These are phyloP conservation scores for Penicillium italicum DNA, from an alignment of 2,329 filamentous ascomycete genomes.

Conservation along the genomic window DNA sequence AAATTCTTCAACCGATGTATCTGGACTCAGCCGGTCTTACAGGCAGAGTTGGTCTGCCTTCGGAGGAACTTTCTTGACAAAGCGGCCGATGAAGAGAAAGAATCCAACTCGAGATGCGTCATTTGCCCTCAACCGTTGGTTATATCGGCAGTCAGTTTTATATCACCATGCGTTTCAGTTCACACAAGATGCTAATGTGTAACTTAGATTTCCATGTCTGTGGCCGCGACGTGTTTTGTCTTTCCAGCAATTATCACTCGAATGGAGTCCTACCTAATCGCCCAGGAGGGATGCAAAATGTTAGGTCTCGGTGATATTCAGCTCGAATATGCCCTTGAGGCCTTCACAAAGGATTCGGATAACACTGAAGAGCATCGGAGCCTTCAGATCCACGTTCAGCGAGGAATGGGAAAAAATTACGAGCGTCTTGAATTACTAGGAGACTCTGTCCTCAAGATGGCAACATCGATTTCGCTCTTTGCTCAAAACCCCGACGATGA, in stretches of 20 bases:
- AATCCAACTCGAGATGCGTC: conserved; percentile 55
- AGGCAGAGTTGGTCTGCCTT: conserved; percentile 68
- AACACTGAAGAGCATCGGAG: conserved; percentile 70
- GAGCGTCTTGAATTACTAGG: conserved; percentile 91
- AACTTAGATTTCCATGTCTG: conserved; percentile 60
- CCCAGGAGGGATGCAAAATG: conserved; percentile 66
- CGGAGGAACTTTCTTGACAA: conserved; percentile 82
- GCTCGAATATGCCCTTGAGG: conserved; percentile 73
- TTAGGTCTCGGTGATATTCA: conserved; percentile 61
- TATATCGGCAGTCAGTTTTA: conserved; percentile 66
- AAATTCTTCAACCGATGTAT: conserved; percentile 51
- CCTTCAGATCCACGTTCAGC: conserved; percentile 68
- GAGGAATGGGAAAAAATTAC: conserved; percentile 91
- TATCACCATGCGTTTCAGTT: neutral
- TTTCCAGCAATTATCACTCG: conserved; percentile 83
- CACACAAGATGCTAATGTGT: neutral
- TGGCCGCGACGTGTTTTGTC: conserved; percentile 69
- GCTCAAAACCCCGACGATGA: conserved; percentile 70
- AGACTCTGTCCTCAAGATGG: conserved; percentile 93
- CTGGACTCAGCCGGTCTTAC: conserved; percentile 73
- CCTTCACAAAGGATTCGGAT: conserved; percentile 88
- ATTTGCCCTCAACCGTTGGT: conserved; percentile 73
- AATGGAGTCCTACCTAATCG: conserved; percentile 76
- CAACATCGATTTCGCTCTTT: conserved; percentile 83
- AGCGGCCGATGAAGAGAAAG: conserved; percentile 49